Evolutionary conservation across 2,329 filamentous ascomycete genomes (phyloP).

Genomic region (Camptophora hylomeconis): DNA sequence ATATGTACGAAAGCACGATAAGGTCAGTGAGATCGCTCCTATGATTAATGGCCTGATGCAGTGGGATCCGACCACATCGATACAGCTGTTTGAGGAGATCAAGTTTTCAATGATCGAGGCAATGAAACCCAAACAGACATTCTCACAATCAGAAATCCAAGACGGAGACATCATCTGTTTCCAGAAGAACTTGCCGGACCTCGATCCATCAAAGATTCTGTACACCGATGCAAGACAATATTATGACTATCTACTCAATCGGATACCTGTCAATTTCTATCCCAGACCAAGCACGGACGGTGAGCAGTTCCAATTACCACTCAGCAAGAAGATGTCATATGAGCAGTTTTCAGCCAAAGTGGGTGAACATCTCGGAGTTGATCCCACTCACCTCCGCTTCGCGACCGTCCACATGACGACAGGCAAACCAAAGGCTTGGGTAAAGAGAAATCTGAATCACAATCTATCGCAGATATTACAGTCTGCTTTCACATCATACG

Average conservation of each 20-base stretch:
- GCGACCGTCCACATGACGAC: conserved; percentile 69
- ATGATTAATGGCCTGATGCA: conserved; percentile 70
- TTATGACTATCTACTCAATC: conserved; percentile 87
- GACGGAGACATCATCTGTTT: conserved; percentile 97
- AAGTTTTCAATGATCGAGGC: conserved; percentile 95
- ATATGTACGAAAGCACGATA: conserved; percentile 78
- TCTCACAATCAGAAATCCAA: conserved; percentile 86
- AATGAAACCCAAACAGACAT: conserved; percentile 79
- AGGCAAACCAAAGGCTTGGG: conserved; percentile 61
- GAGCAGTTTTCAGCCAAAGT: conserved; percentile 77
- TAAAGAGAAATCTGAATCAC: conserved; percentile 59
- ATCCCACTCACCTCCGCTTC: conserved; percentile 80
- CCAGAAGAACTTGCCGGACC: conserved; percentile 48
- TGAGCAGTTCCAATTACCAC: conserved; percentile 60
- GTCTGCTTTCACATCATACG: conserved; percentile 57
- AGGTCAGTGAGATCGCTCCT: conserved; percentile 70
- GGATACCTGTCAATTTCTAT: conserved; percentile 64
- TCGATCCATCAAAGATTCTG: conserved; percentile 30
- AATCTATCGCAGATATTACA: conserved; percentile 70
- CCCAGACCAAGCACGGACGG: conserved; percentile 41
- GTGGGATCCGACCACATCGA: conserved; percentile 64
- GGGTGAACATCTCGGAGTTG: conserved; percentile 60
- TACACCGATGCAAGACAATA: conserved; percentile 64
- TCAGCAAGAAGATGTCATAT: conserved; percentile 83
- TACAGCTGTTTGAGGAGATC: conserved; percentile 86